A percentile compares a stretch with the other conserved stretches of the same genome.
Evolutionary conservation across 129 eudicot species (phyloP).

Genomic region (Chrysanthemum lavandulifolium): DNA sequence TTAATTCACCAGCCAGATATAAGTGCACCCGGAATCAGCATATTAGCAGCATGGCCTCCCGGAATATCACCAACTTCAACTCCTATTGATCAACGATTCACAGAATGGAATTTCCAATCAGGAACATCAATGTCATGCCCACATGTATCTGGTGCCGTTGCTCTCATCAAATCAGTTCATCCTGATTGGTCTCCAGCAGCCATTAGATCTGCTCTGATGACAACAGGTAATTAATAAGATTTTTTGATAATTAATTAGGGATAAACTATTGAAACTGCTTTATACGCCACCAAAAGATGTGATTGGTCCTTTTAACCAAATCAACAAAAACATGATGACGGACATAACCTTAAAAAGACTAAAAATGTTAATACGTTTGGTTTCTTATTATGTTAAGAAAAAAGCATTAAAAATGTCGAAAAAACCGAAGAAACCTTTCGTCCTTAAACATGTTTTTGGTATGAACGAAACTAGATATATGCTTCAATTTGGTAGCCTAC

Average conservation of each 20-base stretch:
- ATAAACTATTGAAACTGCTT: too few species aligned
- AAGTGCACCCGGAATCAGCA: slow-evolving; percentile 66
- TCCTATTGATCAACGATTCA: slow-evolving; percentile 35
- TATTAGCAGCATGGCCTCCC: slow-evolving; percentile 82
- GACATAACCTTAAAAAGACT: neutral
- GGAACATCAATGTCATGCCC: slow-evolving; percentile 94
- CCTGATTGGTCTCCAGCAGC: slow-evolving; percentile 84
- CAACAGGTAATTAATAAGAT: slow-evolving; percentile 47
- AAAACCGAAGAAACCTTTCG: too few species aligned
- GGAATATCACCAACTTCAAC: slow-evolving; percentile 51
- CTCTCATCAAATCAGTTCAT: slow-evolving; percentile 63
- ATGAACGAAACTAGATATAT: too few species aligned
- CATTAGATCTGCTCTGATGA: slow-evolving; percentile 67
- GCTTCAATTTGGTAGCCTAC: too few species aligned
- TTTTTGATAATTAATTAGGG: neutral
- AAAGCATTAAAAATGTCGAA: too few species aligned
- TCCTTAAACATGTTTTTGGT: too few species aligned
- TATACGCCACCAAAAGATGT: too few species aligned
- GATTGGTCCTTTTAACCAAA: too few species aligned
- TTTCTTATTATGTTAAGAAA: too few species aligned
- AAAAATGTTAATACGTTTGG: neutral
- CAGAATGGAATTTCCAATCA: slow-evolving; percentile 54
- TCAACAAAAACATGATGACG: too few species aligned
- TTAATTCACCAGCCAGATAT: slow-evolving; percentile 57
- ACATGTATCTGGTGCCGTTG: slow-evolving; percentile 67